Evolutionary conservation across 2,329 filamentous ascomycete species (phyloP).

Genomic region (Colletotrichum eleusines): DNA sequence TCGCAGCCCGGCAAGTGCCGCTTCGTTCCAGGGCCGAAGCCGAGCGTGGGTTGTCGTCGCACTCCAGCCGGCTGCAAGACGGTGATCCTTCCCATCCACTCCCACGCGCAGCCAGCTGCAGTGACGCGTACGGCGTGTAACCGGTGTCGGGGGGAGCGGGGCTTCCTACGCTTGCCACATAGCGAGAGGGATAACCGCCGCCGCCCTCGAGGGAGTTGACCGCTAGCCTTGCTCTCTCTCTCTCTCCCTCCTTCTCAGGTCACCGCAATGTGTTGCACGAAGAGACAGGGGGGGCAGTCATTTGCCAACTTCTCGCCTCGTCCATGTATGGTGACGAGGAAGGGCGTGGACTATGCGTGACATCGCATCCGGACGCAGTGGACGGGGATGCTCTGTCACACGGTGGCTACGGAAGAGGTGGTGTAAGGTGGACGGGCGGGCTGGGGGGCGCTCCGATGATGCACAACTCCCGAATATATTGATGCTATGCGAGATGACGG

Average conservation of each 20-base stretch:
- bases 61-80: slow-evolving; percentile 22
- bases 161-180: background rate
- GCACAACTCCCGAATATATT: slow-evolving; percentile 53
- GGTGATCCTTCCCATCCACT: slow-evolving; percentile 16
- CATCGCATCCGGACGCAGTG: slow-evolving; percentile 44
- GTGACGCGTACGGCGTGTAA: slow-evolving; percentile 17
- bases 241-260: background rate
- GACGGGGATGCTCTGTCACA: slow-evolving; percentile 55
- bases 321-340: slow-evolving; percentile 1
- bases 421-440: slow-evolving; percentile 53
- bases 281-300: background rate
- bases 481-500: slow-evolving; percentile 55
- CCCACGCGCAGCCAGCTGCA: slow-evolving; percentile 38
- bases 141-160: slow-evolving; percentile 5
- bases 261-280: slow-evolving; percentile 1
- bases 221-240: background rate
- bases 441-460: slow-evolving; percentile 54
- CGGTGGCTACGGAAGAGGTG: slow-evolving; percentile 51
- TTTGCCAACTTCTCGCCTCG: slow-evolving; percentile 6
- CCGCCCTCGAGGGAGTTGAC: background rate
- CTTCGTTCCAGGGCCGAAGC: slow-evolving; percentile 27
- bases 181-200: slow-evolving; percentile 7
- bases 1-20: slow-evolving; percentile 23
- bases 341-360: background rate
- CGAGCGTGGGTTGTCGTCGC: slow-evolving; percentile 13